Percentiles rank a stretch among this genome's conserved stretches.
Conservation (phyloP, 2,329 filamentous ascomycete genomes). For the Colletotrichum noveboracense region DNA sequence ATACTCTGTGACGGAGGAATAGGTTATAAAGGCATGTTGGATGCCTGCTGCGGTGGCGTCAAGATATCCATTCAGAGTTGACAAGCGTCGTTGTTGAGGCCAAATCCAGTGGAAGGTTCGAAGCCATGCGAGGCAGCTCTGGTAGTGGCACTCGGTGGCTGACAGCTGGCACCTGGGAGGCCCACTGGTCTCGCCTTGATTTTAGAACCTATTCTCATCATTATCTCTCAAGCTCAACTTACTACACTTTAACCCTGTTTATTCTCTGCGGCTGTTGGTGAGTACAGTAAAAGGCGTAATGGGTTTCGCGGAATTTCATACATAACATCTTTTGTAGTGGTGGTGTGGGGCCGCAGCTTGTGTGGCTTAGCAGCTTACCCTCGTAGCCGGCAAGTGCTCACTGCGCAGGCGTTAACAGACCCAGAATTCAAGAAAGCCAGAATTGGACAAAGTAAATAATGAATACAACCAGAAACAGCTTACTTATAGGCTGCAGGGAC, state of each 20-base stretch:
- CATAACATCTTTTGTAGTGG: too few species aligned
- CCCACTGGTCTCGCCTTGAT: neutral
- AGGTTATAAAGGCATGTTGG: neutral
- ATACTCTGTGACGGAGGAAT: too few species aligned
- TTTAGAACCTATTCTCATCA: neutral
- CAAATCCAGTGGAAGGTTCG: neutral
- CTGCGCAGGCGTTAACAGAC: too few species aligned
- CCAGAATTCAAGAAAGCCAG: too few species aligned
- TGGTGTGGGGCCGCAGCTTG: too few species aligned
- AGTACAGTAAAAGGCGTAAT: neutral
- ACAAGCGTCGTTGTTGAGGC: neutral
- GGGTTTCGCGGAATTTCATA: too few species aligned
- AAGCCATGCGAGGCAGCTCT: neutral
- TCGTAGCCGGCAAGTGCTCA: too few species aligned
- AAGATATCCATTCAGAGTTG: neutral
- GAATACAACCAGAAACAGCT: too few species aligned
- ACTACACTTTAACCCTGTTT: accelerated
- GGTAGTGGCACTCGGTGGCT: neutral
- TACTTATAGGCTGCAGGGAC: too few species aligned
- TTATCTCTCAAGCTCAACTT: neutral
- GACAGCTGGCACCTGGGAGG: neutral
- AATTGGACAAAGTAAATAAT: too few species aligned
- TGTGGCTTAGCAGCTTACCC: too few species aligned
- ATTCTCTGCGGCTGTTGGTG: neutral
- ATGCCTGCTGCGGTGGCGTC: neutral